Evolutionary conservation across 495 filamentous ascomycete genomes (phyloP).

Genomic region (Penicillium pulvis): DNA sequence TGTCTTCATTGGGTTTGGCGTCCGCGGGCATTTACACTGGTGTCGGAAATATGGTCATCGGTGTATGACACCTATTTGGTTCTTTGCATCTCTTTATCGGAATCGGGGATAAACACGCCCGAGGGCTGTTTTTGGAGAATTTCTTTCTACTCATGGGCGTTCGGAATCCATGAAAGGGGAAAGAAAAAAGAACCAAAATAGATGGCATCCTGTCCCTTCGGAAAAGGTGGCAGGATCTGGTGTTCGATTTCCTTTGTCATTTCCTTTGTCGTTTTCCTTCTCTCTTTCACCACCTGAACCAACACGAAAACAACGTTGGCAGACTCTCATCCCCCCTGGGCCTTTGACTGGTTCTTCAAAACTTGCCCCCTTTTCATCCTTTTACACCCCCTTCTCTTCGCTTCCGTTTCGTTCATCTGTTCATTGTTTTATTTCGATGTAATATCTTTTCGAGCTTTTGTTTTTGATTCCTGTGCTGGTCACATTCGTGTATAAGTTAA

Average conservation of each 20-base stretch:
- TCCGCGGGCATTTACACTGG: conserved; percentile 43
- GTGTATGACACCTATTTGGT: conserved; percentile 29
- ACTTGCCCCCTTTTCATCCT: conserved; percentile 16
- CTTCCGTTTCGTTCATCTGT: conserved; percentile 7
- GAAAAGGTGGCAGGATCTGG: conserved; percentile 21
- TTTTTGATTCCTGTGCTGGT: conserved; percentile 31
- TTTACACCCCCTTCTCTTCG: conserved; percentile 7
- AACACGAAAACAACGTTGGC: conserved; percentile 16
- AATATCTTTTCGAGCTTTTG: conserved; percentile 25
- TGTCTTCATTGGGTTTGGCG: conserved; percentile 44
- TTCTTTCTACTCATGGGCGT: neutral
- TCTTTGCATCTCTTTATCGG: conserved; percentile 10
- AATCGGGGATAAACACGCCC: conserved; percentile 9
- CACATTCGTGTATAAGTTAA: conserved; percentile 41
- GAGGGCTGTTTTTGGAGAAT: conserved; percentile 12
- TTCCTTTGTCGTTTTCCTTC: conserved; percentile 19
- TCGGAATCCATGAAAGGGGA: conserved; percentile 10
- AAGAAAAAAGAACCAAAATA: conserved; percentile 21
- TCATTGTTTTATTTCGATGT: conserved; percentile 28
- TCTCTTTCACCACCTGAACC: conserved; percentile 11
- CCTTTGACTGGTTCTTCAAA: conserved; percentile 8
- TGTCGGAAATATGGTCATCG: conserved; percentile 31
- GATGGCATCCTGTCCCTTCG: conserved; percentile 24
- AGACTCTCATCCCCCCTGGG: conserved; percentile 6
- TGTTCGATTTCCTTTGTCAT: conserved; percentile 29